A percentile compares a stretch with the other conserved stretches of the same genome.
Conservation (phyloP, 345 rosid species). For the Gossypium raimondii region DNA sequence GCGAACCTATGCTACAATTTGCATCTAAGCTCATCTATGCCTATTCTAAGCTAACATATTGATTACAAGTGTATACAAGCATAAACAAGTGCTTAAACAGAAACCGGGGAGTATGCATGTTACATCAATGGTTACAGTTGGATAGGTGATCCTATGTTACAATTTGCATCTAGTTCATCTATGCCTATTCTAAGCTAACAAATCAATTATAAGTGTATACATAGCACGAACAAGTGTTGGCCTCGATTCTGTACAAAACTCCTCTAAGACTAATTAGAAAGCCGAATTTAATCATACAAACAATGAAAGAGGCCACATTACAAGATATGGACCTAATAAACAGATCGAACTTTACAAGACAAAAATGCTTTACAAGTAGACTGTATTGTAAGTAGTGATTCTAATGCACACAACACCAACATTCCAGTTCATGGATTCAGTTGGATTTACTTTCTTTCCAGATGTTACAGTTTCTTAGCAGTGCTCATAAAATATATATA, state of each 20-base stretch:
- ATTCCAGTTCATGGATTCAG: conserved; percentile 17
- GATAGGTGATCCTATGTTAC: not conserved
- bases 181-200: conserved; percentile 15
- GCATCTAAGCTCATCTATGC: not conserved
- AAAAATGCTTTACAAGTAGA: conserved; percentile 17
- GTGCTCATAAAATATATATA: not conserved
- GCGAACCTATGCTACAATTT: not conserved
- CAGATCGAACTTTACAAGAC: conserved; percentile 2
- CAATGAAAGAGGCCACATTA: conserved; percentile 25
- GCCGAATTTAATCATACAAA: conserved; percentile 20
- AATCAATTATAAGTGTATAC: conserved; percentile 18
- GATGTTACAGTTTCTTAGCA: not conserved
- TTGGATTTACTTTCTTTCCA: conserved; percentile 12
- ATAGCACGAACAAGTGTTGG: conserved; percentile 15
- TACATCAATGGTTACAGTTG: not conserved
- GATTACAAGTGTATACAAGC: not conserved
- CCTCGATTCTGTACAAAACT: not conserved
- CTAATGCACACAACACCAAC: not conserved
- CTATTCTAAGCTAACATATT: not conserved
- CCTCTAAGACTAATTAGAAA: conserved; percentile 20
- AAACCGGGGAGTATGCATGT: no score
- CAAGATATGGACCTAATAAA: conserved; percentile 30
- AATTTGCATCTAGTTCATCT: conserved; percentile 12
- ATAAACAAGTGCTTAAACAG: not conserved
- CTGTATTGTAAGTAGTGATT: not conserved